Evolutionary conservation across 345 rosid genomes (phyloP).

Genomic region (Pelargonium nanum): DNA sequence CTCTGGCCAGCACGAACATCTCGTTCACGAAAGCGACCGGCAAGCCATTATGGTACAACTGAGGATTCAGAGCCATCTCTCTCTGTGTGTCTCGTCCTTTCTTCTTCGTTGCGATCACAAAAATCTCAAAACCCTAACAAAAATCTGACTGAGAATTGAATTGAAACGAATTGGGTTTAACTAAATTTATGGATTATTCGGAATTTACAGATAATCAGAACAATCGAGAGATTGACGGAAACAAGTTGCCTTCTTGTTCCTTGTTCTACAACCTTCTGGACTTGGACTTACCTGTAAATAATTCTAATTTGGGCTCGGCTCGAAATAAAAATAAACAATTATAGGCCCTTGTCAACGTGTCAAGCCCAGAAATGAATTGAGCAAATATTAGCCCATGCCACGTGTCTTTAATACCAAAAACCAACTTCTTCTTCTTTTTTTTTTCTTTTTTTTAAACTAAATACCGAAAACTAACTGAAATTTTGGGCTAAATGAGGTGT

Average conservation of each 20-base stretch:
- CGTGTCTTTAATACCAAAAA: no score
- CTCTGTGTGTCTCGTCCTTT: not conserved
- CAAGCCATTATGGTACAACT: conserved; percentile 60
- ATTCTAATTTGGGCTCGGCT: not conserved
- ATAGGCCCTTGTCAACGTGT: not conserved
- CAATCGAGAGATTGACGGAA: not conserved
- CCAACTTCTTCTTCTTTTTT: no score
- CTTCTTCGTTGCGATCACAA: no score
- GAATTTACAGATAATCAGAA: not conserved
- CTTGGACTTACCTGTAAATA: not conserved
- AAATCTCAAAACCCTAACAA: no score
- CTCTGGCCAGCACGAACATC: conserved; percentile 69
- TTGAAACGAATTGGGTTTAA: no score
- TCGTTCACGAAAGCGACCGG: conserved; percentile 77
- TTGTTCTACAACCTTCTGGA: not conserved
- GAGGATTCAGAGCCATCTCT: conserved; percentile 86
- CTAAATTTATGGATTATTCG: not conserved
- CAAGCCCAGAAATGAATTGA: no score
- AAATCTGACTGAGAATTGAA: not conserved
- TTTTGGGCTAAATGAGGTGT: no score
- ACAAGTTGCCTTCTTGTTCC: no score
- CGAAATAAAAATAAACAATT: no score
- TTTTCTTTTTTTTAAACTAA: no score
- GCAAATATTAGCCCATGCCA: no score
- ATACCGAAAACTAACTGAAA: no score